Conservation (phyloP, 345 rosid genomes). For the Eucalyptus guilfoylei region DNA sequence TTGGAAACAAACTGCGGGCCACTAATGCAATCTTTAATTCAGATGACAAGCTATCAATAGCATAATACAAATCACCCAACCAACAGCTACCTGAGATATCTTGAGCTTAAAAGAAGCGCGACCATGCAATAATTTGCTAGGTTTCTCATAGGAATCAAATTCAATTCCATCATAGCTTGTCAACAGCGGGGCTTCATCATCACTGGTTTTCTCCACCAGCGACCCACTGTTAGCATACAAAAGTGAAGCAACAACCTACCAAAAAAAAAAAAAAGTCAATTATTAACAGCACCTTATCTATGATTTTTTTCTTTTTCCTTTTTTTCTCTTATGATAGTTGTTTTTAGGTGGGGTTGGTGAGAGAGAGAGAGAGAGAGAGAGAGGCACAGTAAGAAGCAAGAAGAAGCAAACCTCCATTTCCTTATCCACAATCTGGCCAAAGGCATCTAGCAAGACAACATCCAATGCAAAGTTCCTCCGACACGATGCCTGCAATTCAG, state of each 20-base stretch:
- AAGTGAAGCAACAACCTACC: slow-evolving; percentile 62
- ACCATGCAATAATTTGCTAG: slow-evolving; percentile 48
- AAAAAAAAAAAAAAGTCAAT: background rate
- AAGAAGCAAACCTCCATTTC: slow-evolving; percentile 53
- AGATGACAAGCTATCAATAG: background rate
- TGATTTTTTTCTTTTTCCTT: background rate
- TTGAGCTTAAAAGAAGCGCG: slow-evolving; percentile 75
- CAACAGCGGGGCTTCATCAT: slow-evolving; percentile 68
- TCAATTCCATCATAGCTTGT: slow-evolving; percentile 69
- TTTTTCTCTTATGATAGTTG: background rate
- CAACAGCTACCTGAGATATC: slow-evolving; percentile 54
- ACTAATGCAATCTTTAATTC: background rate
- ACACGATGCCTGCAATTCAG: slow-evolving; percentile 41
- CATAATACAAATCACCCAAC: background rate
- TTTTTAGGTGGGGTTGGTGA: background rate
- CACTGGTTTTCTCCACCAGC: slow-evolving; percentile 55
- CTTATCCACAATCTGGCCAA: slow-evolving; percentile 40
- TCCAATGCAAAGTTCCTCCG: slow-evolving; percentile 66
- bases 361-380: background rate
- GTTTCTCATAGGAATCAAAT: slow-evolving; percentile 50
- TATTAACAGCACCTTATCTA: background rate
- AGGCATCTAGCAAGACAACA: slow-evolving; percentile 55
- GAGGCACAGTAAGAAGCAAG: background rate
- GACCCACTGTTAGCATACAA: slow-evolving; percentile 55
- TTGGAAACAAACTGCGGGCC: background rate